phyloP scores from a whole-genome alignment of 208 protist species.

The Spironucleus salmonicida region DNA sequence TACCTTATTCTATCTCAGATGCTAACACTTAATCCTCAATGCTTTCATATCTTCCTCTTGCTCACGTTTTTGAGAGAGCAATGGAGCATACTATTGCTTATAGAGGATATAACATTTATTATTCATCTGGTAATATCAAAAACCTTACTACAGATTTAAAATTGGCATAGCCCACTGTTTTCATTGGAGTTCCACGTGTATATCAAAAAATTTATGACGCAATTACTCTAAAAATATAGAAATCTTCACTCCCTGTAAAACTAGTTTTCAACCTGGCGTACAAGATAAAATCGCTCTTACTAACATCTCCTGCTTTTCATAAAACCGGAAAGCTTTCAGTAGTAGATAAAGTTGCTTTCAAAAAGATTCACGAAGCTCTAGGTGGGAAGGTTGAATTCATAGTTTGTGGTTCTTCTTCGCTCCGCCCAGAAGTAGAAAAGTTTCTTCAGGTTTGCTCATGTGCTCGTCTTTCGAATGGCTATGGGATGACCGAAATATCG shows the following conservation, averaged over 20 bases:
- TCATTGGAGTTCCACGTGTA: background rate
- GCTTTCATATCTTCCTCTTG: background rate
- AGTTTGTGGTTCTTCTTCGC: background rate
- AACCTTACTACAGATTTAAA: background rate
- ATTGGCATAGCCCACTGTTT: background rate
- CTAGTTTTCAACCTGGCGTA: background rate
- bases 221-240: background rate
- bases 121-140: background rate
- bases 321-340: background rate
- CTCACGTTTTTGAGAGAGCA: background rate
- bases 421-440: background rate
- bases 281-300: background rate
- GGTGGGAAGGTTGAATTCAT: background rate
- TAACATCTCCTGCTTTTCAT: background rate
- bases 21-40: background rate
- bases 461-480: background rate
- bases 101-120: background rate
- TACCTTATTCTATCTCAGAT: background rate
- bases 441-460: background rate
- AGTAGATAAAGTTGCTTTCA: background rate
- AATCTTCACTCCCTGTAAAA: background rate
- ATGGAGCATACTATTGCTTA: background rate
- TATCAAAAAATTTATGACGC: background rate
- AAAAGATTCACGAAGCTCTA: background rate
- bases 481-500: background rate